Conservation (phyloP, 257 asterid species). For the Solanum paucissectum region DNA sequence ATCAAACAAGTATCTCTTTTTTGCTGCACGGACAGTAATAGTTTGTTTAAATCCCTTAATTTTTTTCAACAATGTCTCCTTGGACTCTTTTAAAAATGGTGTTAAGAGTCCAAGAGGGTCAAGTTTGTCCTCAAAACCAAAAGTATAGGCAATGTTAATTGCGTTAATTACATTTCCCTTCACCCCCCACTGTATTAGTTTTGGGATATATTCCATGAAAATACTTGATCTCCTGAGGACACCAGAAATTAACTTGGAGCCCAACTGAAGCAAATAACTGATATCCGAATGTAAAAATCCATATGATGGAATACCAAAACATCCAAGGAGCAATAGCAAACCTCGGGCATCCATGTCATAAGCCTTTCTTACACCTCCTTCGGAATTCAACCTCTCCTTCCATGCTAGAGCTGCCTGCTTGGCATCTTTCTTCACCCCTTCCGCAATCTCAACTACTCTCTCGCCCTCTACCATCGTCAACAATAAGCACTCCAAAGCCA, state of each 20-base stretch:
- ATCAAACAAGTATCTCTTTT: conserved; percentile 23
- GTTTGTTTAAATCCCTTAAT: conserved; percentile 28
- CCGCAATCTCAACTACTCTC: conserved; percentile 19
- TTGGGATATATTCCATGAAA: conserved; percentile 42
- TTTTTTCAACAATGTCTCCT: conserved; percentile 30
- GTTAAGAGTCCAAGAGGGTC: conserved; percentile 36
- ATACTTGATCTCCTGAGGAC: conserved; percentile 35
- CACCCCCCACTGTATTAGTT: conserved; percentile 38
- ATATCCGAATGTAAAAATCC: conserved; percentile 40
- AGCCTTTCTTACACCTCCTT: conserved; percentile 60
- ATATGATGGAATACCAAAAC: conserved; percentile 57
- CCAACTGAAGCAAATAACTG: conserved; percentile 42
- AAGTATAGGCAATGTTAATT: conserved; percentile 46
- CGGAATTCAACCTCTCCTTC: conserved; percentile 57
- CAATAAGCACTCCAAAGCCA: conserved; percentile 60
- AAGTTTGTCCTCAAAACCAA: conserved; percentile 51
- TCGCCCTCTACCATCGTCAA: conserved; percentile 21
- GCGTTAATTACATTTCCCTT: conserved; percentile 61
- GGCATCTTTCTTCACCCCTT: conserved; percentile 45
- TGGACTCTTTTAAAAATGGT: conserved; percentile 38
- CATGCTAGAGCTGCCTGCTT: conserved; percentile 47
- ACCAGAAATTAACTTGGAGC: conserved; percentile 40
- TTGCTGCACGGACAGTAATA: conserved; percentile 29
- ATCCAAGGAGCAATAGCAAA: conserved; percentile 51
- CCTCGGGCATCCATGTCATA: conserved; percentile 65